These are phyloP conservation scores for Clarireedia monteithiana DNA, from an alignment of 2,329 filamentous ascomycete genomes.

Conservation along the genomic window DNA sequence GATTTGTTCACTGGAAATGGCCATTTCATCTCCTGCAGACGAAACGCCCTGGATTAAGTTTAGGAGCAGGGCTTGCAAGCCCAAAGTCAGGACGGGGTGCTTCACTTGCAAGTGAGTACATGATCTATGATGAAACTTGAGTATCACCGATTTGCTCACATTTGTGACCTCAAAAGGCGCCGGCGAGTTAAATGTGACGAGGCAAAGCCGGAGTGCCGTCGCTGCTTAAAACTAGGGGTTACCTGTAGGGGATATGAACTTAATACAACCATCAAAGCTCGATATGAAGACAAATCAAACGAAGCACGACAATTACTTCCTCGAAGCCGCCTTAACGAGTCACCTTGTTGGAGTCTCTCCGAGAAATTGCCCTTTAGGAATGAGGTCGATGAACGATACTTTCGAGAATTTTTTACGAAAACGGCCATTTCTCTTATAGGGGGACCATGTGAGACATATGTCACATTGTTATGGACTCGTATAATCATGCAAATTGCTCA, in stretches of 20 bases:
- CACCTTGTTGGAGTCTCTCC: background rate
- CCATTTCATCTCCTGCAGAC: background rate
- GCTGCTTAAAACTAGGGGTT: constrained; percentile 1
- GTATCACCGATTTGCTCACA: background rate
- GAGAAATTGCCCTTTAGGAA: constrained; percentile 20
- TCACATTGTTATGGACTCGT: constrained; percentile 51
- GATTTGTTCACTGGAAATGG: background rate
- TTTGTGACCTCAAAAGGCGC: background rate
- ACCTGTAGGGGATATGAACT: constrained; percentile 5
- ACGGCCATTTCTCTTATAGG: constrained; percentile 34
- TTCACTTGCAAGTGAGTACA: constrained; percentile 11
- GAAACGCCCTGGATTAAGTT: background rate
- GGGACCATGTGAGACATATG: constrained; percentile 41
- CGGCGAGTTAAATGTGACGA: constrained; percentile 9
- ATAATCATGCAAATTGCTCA: constrained; percentile 56
- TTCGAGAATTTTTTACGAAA: constrained; percentile 4
- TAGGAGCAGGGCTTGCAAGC: constrained; percentile 2
- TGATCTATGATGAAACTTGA: background rate
- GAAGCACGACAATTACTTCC: background rate
- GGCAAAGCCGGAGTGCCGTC: constrained; percentile 3
- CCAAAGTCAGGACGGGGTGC: constrained; percentile 7
- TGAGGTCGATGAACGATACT: constrained; percentile 34
- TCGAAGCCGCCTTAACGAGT: background rate
- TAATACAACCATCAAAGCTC: background rate
- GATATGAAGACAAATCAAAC: background rate